phyloP scores from a whole-genome alignment of 352 stramenopile species.

The Aphanomyces astaci region DNA sequence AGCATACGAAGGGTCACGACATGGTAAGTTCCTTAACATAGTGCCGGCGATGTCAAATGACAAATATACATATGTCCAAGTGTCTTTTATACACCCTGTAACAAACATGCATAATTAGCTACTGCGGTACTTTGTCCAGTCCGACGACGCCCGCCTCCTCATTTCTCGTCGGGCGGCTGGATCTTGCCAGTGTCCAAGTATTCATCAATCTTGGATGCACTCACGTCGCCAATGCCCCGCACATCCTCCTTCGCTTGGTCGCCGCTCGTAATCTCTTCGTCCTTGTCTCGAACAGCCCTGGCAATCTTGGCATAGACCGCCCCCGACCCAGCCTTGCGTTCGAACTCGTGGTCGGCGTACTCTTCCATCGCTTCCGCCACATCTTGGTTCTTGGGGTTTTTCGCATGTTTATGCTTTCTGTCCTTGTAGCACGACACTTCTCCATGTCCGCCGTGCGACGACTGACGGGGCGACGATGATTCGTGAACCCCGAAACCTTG shows the following conservation, averaged over 20 bases:
- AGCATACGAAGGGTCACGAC: too few species aligned
- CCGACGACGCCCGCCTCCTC: conserved; percentile 32
- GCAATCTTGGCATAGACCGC: conserved; percentile 80
- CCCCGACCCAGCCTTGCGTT: conserved; percentile 73
- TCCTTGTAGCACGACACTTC: conserved; percentile 52
- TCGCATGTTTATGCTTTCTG: conserved; percentile 35
- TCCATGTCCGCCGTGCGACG: conserved; percentile 36
- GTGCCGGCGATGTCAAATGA: too few species aligned
- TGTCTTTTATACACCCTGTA: too few species aligned
- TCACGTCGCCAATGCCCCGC: conserved; percentile 74
- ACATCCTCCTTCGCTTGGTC: conserved; percentile 68
- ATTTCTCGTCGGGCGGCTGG: conserved; percentile 66
- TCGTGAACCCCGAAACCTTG: too few species aligned
- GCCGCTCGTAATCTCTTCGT: conserved; percentile 50
- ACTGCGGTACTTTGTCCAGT: too few species aligned
- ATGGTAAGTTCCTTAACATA: too few species aligned
- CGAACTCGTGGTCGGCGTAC: conserved; percentile 80
- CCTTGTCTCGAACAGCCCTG: conserved; percentile 64
- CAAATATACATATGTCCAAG: too few species aligned
- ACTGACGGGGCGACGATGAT: too few species aligned
- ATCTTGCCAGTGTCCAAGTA: conserved; percentile 76
- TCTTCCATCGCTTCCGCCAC: conserved; percentile 67
- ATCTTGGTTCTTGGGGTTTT: conserved; percentile 53
- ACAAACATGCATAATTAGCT: too few species aligned
- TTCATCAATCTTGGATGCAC: conserved; percentile 76